Evolutionary conservation across 2,329 filamentous ascomycete genomes (phyloP).

Genomic region (Aspergillus sergii): DNA sequence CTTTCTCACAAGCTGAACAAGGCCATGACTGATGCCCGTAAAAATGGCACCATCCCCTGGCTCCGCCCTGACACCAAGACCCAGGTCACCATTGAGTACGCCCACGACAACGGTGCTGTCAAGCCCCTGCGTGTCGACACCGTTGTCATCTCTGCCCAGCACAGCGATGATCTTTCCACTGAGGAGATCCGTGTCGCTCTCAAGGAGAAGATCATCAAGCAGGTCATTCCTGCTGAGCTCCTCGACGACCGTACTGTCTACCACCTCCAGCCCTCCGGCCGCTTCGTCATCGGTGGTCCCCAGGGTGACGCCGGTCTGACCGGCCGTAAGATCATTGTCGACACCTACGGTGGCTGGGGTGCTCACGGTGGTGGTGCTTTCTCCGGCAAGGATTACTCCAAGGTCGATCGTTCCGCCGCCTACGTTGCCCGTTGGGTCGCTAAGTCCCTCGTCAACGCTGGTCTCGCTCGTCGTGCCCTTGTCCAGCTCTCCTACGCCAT

Average conservation of each 20-base stretch:
- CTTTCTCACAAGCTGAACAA: constrained; percentile 97
- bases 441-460: constrained; percentile 91
- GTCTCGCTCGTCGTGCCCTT: constrained; percentile 86
- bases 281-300: constrained; percentile 98
- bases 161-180: constrained; percentile 83
- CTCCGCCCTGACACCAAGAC: constrained; percentile 99
- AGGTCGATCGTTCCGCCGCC: constrained; percentile 97
- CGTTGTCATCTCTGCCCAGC: constrained; percentile 94
- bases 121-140: constrained; percentile 92
- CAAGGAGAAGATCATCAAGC: constrained; percentile 95
- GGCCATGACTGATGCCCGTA: constrained; percentile 87
- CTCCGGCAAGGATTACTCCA: constrained; percentile 99
- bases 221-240: constrained; percentile 88
- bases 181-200: constrained; percentile 94
- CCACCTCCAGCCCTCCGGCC: constrained; percentile 98
- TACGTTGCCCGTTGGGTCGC: constrained; percentile 98
- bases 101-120: constrained; percentile 89
- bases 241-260: constrained; percentile 92
- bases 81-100: constrained; percentile 98
- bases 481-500: constrained; percentile 99
- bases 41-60: constrained; percentile 87
- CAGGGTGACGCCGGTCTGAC: constrained; percentile 99
- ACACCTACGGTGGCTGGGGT: constrained; percentile 99
- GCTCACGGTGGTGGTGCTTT: constrained; percentile 99
- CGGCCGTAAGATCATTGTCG: constrained; percentile 98